Conservation (phyloP, 208 protist genomes). For the Phytomonas serpens region DNA sequence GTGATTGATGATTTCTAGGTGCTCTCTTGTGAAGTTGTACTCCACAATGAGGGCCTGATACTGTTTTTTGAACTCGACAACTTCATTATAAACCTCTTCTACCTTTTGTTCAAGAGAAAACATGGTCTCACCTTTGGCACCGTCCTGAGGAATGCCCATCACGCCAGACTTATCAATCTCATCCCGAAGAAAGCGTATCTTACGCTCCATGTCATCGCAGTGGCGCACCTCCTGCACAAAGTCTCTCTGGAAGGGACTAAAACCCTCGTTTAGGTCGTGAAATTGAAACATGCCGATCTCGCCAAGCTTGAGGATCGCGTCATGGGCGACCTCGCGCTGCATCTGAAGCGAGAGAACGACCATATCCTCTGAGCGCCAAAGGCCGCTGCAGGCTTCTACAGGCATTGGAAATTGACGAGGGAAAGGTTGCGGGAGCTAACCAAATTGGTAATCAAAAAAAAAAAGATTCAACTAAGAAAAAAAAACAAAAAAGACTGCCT, state of each 20-base stretch:
- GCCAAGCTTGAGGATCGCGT: conserved; percentile 94
- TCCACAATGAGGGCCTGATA: conserved; percentile 78
- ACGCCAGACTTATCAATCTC: conserved; percentile 81
- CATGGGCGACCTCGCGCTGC: conserved; percentile 95
- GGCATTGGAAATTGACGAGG: conserved; percentile 33
- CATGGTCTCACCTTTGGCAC: conserved; percentile 59
- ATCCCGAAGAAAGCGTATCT: conserved; percentile 91
- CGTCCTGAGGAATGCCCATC: conserved; percentile 21
- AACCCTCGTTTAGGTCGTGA: conserved; percentile 90
- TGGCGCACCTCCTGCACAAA: conserved; percentile 96
- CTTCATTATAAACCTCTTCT: conserved; percentile 88
- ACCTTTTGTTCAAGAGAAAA: conserved; percentile 86
- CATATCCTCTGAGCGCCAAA: conserved; percentile 98
- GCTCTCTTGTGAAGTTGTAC: conserved; percentile 69
- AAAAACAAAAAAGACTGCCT: neutral
- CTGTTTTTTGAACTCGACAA: conserved; percentile 88
- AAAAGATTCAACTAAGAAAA: conserved; percentile 9
- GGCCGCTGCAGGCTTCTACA: conserved; percentile 69
- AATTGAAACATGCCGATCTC: conserved; percentile 95
- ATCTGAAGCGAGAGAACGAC: conserved; percentile 94
- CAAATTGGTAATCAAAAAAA: conserved; percentile 5
- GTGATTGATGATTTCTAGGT: conserved; percentile 69
- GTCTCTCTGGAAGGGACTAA: conserved; percentile 95
- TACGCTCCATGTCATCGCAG: conserved; percentile 96
- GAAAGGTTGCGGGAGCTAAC: neutral